Percentiles rank a stretch among this genome's conserved stretches.
Conservation (phyloP, 148 eudicot genomes). For the Fagopyrum homotropicum region DNA sequence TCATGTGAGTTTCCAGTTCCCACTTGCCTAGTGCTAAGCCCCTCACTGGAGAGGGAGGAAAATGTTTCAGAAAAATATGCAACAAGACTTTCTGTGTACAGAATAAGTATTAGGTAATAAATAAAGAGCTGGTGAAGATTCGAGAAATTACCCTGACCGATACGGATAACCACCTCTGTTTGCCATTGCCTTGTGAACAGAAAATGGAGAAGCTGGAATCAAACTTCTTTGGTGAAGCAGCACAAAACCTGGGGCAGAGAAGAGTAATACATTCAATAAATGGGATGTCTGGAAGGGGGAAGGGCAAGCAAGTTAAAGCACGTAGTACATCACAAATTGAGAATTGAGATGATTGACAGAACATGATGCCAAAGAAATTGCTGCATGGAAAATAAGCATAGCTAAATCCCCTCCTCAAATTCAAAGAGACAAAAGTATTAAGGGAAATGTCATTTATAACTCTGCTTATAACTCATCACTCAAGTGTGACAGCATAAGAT, state of each 20-base stretch:
- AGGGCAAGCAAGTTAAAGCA: neutral
- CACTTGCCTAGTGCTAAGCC: conserved; percentile 66
- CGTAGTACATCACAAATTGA: neutral
- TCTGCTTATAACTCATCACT: neutral
- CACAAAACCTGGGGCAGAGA: neutral
- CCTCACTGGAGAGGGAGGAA: conserved; percentile 43
- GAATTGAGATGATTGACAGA: neutral
- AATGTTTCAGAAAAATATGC: neutral
- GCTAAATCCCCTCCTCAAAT: neutral
- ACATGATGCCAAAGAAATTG: neutral
- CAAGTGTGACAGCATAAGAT: neutral
- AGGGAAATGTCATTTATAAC: neutral
- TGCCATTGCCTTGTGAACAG: neutral
- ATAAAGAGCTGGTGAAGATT: neutral
- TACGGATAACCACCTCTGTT: conserved; percentile 5
- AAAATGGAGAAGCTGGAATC: neutral
- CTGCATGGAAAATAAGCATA: neutral
- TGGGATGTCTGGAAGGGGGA: neutral
- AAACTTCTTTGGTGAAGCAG: neutral
- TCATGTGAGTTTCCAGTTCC: conserved; percentile 44
- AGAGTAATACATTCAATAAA: too few species aligned
- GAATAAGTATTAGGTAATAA: neutral
- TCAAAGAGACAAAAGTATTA: neutral
- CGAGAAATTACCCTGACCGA: neutral
- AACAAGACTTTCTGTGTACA: neutral